Evolutionary conservation across 169 alveolate species (phyloP).

Genomic region (Plasmodium vivax): DNA sequence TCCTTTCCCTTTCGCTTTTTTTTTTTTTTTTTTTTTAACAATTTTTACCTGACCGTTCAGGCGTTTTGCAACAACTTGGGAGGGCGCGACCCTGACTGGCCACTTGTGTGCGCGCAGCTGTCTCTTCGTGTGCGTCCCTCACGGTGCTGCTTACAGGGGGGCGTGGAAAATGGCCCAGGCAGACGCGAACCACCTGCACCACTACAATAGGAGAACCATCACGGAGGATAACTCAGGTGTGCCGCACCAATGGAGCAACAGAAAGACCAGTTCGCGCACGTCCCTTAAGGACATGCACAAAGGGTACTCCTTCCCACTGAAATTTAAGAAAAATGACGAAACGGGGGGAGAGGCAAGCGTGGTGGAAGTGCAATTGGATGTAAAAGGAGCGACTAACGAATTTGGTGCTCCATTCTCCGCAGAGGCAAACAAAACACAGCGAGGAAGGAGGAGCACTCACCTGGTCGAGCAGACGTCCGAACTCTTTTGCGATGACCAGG

Average conservation of each 20-base stretch:
- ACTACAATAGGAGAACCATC: not conserved
- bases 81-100: not conserved
- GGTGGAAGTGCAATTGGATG: not conserved
- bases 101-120: not conserved
- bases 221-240: not conserved
- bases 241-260: not conserved
- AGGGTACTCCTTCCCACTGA: not conserved
- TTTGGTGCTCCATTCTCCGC: not conserved
- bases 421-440: not conserved
- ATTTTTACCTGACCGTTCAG: not conserved
- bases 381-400: too few relatives aligned
- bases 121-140: not conserved
- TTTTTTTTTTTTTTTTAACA: not conserved
- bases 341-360: not conserved
- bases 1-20: too few relatives aligned
- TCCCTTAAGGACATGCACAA: not conserved
- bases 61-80: not conserved
- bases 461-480: not conserved
- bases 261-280: not conserved
- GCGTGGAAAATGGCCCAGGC: not conserved
- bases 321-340: not conserved
- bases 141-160: not conserved
- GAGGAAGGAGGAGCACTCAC: not conserved
- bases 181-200: not conserved
- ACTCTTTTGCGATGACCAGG: not conserved